These are phyloP conservation scores for Centella asiatica DNA, from an alignment of 129 eudicot species.

Conservation along the genomic window DNA sequence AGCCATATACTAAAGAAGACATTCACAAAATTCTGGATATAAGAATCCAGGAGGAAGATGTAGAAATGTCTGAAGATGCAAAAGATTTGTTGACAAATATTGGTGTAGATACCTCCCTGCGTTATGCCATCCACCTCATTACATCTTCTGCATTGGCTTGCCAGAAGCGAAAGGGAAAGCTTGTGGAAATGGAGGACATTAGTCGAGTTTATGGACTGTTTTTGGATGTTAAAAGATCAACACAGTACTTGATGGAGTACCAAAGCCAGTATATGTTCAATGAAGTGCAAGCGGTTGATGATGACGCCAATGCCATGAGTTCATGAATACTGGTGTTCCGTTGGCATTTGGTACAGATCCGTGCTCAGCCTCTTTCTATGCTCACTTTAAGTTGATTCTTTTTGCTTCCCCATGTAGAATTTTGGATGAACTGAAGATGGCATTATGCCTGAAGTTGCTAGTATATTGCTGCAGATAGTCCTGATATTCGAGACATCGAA, in stretches of 20 bases:
- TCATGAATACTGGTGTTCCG: conserved; percentile 21
- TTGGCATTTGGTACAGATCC: neutral
- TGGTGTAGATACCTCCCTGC: conserved; percentile 67
- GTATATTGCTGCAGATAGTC: neutral
- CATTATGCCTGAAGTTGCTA: neutral
- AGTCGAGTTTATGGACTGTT: conserved; percentile 67
- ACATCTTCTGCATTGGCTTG: conserved; percentile 75
- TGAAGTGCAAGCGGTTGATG: conserved; percentile 46
- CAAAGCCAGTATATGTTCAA: conserved; percentile 84
- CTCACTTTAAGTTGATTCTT: neutral
- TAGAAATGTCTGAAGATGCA: conserved; percentile 89
- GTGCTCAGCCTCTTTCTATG: neutral
- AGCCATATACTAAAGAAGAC: conserved; percentile 74
- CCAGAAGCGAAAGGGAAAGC: conserved; percentile 69
- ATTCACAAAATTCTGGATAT: conserved; percentile 73
- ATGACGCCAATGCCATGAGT: conserved; percentile 43
- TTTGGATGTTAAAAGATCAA: conserved; percentile 86
- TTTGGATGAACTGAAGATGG: neutral
- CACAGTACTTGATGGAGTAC: conserved; percentile 85
- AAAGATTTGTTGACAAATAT: conserved; percentile 70
- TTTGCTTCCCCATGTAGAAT: neutral
- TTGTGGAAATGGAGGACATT: conserved; percentile 81
- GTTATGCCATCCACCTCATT: conserved; percentile 76
- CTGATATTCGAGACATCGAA: too few species aligned
- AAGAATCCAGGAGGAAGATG: conserved; percentile 80